Evolutionary conservation across 2,329 filamentous ascomycete genomes (phyloP).

Genomic region (Fusarium tuaranense): DNA sequence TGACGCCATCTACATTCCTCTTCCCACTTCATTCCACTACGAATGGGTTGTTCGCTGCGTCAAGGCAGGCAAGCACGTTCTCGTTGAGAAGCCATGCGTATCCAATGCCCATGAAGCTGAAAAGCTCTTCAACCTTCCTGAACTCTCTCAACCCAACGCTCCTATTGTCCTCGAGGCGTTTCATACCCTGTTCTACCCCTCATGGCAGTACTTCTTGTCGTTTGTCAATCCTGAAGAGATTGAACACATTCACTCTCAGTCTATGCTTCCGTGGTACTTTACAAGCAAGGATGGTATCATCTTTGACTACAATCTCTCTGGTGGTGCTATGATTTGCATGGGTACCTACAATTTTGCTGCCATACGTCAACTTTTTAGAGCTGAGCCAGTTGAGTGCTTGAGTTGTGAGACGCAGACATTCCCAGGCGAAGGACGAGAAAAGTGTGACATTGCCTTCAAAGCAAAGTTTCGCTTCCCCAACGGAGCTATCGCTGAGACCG

Average conservation of each 20-base stretch:
- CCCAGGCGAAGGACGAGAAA: neutral
- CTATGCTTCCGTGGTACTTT: neutral
- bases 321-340: neutral
- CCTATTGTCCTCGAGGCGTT: conserved; percentile 3
- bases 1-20: conserved; percentile 62
- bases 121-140: neutral
- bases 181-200: conserved; percentile 2
- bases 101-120: conserved; percentile 6
- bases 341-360: neutral
- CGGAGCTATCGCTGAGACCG: neutral
- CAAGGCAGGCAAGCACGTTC: conserved; percentile 58
- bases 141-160: neutral
- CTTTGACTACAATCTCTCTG: neutral
- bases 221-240: neutral
- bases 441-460: neutral
- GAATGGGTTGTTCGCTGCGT: conserved; percentile 61
- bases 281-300: neutral
- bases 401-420: neutral
- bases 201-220: neutral
- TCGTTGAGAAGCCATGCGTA: conserved; percentile 16
- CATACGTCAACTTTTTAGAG: neutral
- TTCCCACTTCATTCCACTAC: conserved; percentile 56
- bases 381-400: neutral
- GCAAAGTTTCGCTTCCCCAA: neutral
- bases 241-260: neutral